Conservation (phyloP, 805 yeast genomes). For the Schwanniomyces pseudopolymorphus region DNA sequence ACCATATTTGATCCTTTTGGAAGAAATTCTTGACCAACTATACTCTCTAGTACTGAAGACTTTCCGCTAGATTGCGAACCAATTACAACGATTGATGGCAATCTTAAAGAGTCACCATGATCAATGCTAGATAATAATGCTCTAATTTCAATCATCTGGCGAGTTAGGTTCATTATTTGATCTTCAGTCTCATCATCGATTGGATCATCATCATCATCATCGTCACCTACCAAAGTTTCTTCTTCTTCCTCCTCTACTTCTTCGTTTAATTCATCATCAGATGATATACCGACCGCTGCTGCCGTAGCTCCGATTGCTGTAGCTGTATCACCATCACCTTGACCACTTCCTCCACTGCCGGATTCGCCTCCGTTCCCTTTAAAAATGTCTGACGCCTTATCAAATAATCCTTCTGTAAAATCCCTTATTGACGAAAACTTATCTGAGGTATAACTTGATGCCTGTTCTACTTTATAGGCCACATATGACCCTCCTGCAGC, state of each 20-base stretch:
- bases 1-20: slow-evolving; percentile 99
- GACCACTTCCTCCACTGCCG: slow-evolving; percentile 27
- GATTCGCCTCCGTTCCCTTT: slow-evolving; percentile 26
- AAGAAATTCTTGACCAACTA: slow-evolving; percentile 96
- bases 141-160: slow-evolving; percentile 96
- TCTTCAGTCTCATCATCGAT: slow-evolving; percentile 60
- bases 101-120: slow-evolving; percentile 68
- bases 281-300: slow-evolving; percentile 50
- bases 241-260: slow-evolving; percentile 54
- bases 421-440: slow-evolving; percentile 63
- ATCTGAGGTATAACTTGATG: slow-evolving; percentile 68
- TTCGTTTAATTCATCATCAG: slow-evolving; percentile 31
- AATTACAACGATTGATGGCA: slow-evolving; percentile 94
- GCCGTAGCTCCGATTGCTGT: slow-evolving; percentile 51
- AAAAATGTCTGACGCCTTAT: slow-evolving; percentile 46
- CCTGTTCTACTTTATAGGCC: slow-evolving; percentile 89
- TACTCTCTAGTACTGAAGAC: slow-evolving; percentile 91
- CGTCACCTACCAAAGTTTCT: slow-evolving; percentile 38
- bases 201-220: slow-evolving; percentile 47
- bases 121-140: slow-evolving; percentile 74
- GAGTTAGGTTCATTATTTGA: slow-evolving; percentile 84
- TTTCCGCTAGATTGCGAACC: slow-evolving; percentile 98
- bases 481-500: slow-evolving; percentile 95
- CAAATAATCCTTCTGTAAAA: slow-evolving; percentile 54
- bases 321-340: slow-evolving; percentile 32